These are phyloP conservation scores for Lecanicillium sp. DNA, from an alignment of 2,329 filamentous ascomycete genomes.

Conservation along the genomic window DNA sequence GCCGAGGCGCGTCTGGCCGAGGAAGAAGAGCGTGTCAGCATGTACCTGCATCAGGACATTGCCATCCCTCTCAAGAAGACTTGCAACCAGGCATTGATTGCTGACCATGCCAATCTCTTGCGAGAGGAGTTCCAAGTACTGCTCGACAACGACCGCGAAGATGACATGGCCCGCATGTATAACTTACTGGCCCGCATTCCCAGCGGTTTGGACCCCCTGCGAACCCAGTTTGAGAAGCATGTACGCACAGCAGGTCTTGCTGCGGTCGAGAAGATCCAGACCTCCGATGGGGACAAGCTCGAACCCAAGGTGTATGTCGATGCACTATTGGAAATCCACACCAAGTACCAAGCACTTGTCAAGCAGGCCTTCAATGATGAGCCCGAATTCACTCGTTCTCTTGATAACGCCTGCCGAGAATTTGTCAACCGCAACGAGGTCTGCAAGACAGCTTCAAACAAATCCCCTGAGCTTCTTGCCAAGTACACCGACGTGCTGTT, in stretches of 20 bases:
- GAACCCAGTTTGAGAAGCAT: constrained; percentile 83
- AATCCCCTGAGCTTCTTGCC: constrained; percentile 88
- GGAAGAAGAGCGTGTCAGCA: constrained; percentile 86
- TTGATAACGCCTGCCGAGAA: constrained; percentile 95
- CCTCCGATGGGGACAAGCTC: constrained; percentile 77
- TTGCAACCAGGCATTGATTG: constrained; percentile 85
- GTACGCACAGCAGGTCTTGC: constrained; percentile 83
- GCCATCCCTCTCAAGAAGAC: constrained; percentile 75
- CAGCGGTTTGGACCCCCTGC: constrained; percentile 83
- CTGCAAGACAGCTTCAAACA: constrained; percentile 88
- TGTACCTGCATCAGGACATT: constrained; percentile 91
- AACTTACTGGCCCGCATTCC: constrained; percentile 81
- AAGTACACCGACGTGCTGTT: constrained; percentile 92
- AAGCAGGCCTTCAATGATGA: constrained; percentile 91
- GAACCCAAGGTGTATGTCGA: constrained; percentile 98
- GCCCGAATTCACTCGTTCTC: constrained; percentile 89
- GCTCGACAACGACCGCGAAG: constrained; percentile 87
- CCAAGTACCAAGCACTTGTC: constrained; percentile 85
- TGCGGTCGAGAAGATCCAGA: constrained; percentile 85
- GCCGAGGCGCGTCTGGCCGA: constrained; percentile 83
- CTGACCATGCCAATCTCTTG: constrained; percentile 77
- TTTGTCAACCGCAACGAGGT: constrained; percentile 98
- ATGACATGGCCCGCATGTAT: constrained; percentile 96
- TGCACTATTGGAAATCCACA: constrained; percentile 87
- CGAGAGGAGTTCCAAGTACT: constrained; percentile 94